These are phyloP conservation scores for Aureobasidium sp. DNA, from an alignment of 2,329 filamentous ascomycete genomes.

Conservation along the genomic window DNA sequence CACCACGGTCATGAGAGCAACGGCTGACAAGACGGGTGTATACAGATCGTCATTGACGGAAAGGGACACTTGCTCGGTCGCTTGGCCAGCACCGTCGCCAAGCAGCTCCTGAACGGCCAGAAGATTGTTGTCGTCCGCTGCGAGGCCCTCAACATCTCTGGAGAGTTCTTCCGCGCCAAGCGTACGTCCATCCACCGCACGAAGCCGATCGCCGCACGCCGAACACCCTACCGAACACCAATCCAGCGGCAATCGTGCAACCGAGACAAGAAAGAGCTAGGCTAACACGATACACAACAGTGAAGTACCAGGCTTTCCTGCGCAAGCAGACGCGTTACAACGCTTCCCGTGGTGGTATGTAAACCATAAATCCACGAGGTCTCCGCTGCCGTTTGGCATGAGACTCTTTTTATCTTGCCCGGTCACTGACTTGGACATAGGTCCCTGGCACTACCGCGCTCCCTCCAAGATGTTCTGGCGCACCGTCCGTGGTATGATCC, in stretches of 20 bases:
- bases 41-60: constrained; percentile 96
- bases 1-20: constrained; percentile 5
- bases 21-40: constrained; percentile 13
- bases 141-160: constrained; percentile 99
- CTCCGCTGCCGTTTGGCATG: constrained; percentile 5
- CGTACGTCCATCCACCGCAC: constrained; percentile 59
- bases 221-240: not conserved
- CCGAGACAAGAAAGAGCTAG: constrained; percentile 7
- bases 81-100: constrained; percentile 94
- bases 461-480: constrained; percentile 99
- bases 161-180: constrained; percentile 99
- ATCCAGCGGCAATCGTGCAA: constrained; percentile 6
- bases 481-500: constrained; percentile 99
- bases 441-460: constrained; percentile 99
- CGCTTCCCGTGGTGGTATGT: constrained; percentile 92
- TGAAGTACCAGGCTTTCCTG: constrained; percentile 99
- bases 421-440: constrained; percentile 34
- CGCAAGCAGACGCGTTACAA: constrained; percentile 99
- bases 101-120: constrained; percentile 97
- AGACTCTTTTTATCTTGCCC: constrained; percentile 10
- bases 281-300: constrained; percentile 44
- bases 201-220: not conserved
- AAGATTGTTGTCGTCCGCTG: constrained; percentile 99
- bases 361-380: constrained; percentile 15
- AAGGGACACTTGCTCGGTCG: constrained; percentile 99